Percentiles rank a stretch among this genome's conserved stretches.
Evolutionary conservation across 768 basidiomycete species (phyloP).

Genomic region (Termitomyces sp.): DNA sequence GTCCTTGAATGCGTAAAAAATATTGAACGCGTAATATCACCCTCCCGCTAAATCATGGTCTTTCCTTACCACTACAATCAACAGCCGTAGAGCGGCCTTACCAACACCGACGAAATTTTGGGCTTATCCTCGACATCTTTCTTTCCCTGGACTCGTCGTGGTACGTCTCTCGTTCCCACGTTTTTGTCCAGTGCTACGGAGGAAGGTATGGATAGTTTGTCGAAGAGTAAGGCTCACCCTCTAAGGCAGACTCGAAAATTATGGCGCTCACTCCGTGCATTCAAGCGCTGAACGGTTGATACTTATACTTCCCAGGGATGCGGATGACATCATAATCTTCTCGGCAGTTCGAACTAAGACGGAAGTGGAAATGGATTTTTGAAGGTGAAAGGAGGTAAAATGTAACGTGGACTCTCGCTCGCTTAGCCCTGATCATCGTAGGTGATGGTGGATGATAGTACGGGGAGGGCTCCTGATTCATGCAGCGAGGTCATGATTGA

Average conservation of each 20-base stretch:
- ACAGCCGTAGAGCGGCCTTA: conserved; percentile 40
- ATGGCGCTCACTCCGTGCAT: conserved; percentile 57
- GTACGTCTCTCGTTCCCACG: conserved; percentile 39
- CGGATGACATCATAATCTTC: conserved; percentile 61
- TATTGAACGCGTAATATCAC: conserved; percentile 66
- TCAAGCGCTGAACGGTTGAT: conserved; percentile 48
- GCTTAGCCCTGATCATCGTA: conserved; percentile 50
- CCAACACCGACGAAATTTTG: conserved; percentile 28
- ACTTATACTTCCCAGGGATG: conserved; percentile 65
- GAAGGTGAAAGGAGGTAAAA: conserved; percentile 55
- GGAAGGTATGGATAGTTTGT: conserved; percentile 52
- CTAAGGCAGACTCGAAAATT: conserved; percentile 22
- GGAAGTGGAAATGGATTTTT: conserved; percentile 60
- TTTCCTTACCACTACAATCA: conserved; percentile 60
- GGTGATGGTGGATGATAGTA: conserved; percentile 47
- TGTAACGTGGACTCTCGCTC: conserved; percentile 67
- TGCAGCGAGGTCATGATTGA: conserved; percentile 23
- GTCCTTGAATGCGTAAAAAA: conserved; percentile 40
- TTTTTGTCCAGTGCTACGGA: conserved; percentile 55
- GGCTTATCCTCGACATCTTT: conserved; percentile 28
- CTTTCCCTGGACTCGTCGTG: conserved; percentile 53
- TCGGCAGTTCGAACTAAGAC: conserved; percentile 58
- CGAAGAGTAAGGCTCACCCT: conserved; percentile 37
- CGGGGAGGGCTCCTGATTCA: conserved; percentile 43
- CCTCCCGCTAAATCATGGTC: conserved; percentile 49